A percentile compares a stretch with the other conserved stretches of the same genome.
Conservation (phyloP, 441 rosid species). For the Euphorbia schlechtendalii region DNA sequence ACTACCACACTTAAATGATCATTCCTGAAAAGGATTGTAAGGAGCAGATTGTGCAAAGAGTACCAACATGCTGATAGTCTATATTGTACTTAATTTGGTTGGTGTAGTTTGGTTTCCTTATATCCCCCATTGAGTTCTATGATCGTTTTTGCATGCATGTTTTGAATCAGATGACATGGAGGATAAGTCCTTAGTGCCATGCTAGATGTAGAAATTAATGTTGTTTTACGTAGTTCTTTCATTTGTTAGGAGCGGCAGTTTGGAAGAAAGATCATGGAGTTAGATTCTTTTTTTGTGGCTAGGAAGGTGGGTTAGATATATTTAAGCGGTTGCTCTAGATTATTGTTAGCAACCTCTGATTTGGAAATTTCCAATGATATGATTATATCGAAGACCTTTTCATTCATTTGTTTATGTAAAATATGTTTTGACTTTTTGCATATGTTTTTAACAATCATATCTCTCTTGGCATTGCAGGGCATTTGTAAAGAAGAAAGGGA, state of each 20-base stretch:
- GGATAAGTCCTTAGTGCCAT: not conserved
- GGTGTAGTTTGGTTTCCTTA: not conserved
- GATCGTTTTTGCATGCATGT: not conserved
- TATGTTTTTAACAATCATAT: not conserved
- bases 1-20: not conserved
- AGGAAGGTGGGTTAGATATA: not conserved
- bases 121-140: not conserved
- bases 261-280: not conserved
- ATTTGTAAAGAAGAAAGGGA: conserved; percentile 68
- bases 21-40: not conserved
- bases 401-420: not conserved
- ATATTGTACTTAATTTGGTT: no score
- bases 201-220: not conserved
- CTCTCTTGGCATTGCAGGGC: conserved; percentile 34
- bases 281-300: not conserved
- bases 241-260: not conserved
- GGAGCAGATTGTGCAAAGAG: not conserved
- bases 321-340: not conserved
- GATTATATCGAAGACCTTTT: not conserved
- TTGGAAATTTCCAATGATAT: not conserved
- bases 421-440: not conserved
- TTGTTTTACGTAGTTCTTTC: not conserved
- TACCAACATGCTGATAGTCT: no score
- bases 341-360: not conserved
- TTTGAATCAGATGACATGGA: not conserved